Conservation (phyloP, 2,329 filamentous ascomycete species). For the Trichoderma koningii region DNA sequence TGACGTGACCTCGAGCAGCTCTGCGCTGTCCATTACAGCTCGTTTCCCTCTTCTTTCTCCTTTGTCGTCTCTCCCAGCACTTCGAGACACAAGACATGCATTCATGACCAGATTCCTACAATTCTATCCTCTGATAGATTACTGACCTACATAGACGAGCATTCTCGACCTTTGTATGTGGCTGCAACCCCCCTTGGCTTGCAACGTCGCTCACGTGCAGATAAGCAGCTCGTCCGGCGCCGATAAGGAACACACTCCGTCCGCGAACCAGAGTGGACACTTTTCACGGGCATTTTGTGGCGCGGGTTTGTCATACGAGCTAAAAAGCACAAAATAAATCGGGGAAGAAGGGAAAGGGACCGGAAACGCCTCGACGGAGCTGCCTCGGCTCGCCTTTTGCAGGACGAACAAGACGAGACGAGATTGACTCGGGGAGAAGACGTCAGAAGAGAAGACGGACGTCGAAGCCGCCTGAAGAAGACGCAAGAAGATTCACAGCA, state of each 20-base stretch:
- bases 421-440: not conserved
- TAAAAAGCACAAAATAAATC: conserved; percentile 15
- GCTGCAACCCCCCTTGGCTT: not conserved
- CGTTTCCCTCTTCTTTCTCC: not conserved
- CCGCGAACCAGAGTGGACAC: conserved; percentile 18
- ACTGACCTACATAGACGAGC: not conserved
- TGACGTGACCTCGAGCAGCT: conserved; percentile 15
- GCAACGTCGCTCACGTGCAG: conserved; percentile 19
- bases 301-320: conserved; percentile 23
- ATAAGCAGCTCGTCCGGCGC: conserved; percentile 11
- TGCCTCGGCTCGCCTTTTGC: conserved; percentile 15
- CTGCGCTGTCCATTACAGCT: not conserved
- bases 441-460: not conserved
- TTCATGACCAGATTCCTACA: too few relatives aligned
- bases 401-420: conserved; percentile 14
- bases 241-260: conserved; percentile 1
- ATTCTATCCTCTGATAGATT: too few relatives aligned
- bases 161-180: not conserved
- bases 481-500: not conserved
- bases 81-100: not conserved
- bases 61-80: not conserved
- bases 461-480: not conserved
- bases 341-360: conserved; percentile 13
- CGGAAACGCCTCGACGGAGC: conserved; percentile 11
- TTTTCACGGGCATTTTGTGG: conserved; percentile 12